Percentiles rank a stretch among this genome's conserved stretches.
Evolutionary conservation across 192 early-diverging fungal species (phyloP).

Genomic region (Phycomyces nitens): DNA sequence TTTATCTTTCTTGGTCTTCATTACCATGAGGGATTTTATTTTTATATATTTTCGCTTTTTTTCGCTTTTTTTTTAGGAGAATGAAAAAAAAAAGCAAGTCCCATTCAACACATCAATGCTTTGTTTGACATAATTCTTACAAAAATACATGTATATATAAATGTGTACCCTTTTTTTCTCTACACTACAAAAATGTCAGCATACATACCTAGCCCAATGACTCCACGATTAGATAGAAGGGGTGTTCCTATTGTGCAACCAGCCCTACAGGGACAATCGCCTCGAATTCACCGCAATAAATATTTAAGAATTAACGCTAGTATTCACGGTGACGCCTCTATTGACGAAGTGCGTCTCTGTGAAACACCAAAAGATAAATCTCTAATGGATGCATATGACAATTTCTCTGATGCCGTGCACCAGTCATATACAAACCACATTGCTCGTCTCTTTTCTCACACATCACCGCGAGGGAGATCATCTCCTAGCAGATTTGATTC

Average conservation of each 20-base stretch:
- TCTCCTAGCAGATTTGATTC: slow-evolving; percentile 4
- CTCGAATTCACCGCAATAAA: background rate
- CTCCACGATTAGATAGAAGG: background rate
- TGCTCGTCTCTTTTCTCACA: background rate
- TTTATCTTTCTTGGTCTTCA: background rate
- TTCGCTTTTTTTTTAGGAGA: background rate
- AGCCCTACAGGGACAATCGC: background rate
- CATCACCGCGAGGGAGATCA: background rate
- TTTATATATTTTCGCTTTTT: background rate
- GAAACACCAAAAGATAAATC: background rate
- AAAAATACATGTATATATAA: too few species aligned
- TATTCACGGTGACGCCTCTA: background rate
- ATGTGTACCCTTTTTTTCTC: too few species aligned
- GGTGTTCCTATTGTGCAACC: background rate
- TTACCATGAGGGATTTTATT: background rate
- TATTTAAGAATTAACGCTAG: background rate
- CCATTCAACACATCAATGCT: background rate
- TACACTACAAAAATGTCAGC: background rate
- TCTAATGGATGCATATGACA: background rate
- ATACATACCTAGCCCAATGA: background rate
- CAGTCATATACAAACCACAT: background rate
- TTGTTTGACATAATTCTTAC: too few species aligned
- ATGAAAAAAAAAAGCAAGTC: slow-evolving; percentile 4
- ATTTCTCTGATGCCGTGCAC: background rate
- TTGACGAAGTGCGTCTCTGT: background rate